Percentiles rank a stretch among this genome's conserved stretches.
phyloP scores from a whole-genome alignment of 192 early-diverging fungal genomes.

The Entomortierella beljakovae region DNA sequence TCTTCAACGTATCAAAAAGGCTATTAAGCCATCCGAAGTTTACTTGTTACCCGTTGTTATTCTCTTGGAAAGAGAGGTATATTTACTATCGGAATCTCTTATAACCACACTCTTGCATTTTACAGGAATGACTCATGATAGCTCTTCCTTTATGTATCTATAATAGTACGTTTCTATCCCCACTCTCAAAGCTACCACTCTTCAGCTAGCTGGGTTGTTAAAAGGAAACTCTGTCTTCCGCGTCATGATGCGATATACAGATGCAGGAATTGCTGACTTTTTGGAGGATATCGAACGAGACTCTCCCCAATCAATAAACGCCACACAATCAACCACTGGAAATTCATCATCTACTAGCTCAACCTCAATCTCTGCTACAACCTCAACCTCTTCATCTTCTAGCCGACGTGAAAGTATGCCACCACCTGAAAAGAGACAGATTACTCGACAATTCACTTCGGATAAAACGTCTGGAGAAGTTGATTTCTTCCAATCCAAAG shows the following conservation, averaged over 20 bases:
- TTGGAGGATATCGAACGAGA: constrained; percentile 57
- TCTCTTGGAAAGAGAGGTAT: constrained; percentile 76
- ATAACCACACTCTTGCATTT: too few relatives aligned
- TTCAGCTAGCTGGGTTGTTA: constrained; percentile 75
- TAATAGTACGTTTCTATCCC: constrained; percentile 66
- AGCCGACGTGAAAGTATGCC: not conserved
- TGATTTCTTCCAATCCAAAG: constrained; percentile 8
- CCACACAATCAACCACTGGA: constrained; percentile 1
- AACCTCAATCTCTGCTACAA: not conserved
- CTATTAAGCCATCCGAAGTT: constrained; percentile 44
- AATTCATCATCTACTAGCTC: constrained; percentile 1
- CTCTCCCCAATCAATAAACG: constrained; percentile 1
- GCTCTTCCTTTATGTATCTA: not conserved
- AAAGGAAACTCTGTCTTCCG: constrained; percentile 78
- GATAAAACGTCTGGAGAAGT: constrained; percentile 41
- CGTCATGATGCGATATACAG: constrained; percentile 71
- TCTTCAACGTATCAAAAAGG: constrained; percentile 42
- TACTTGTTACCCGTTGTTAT: constrained; percentile 75
- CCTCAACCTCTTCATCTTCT: not conserved
- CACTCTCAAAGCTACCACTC: constrained; percentile 72
- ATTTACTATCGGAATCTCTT: too few relatives aligned
- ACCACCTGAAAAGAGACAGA: not conserved
- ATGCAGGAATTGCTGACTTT: constrained; percentile 60
- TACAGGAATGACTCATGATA: not conserved
- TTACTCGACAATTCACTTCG: constrained; percentile 1